Evolutionary conservation across 306 rosid genomes (phyloP).

Genomic region (Echinosophora koreensis): DNA sequence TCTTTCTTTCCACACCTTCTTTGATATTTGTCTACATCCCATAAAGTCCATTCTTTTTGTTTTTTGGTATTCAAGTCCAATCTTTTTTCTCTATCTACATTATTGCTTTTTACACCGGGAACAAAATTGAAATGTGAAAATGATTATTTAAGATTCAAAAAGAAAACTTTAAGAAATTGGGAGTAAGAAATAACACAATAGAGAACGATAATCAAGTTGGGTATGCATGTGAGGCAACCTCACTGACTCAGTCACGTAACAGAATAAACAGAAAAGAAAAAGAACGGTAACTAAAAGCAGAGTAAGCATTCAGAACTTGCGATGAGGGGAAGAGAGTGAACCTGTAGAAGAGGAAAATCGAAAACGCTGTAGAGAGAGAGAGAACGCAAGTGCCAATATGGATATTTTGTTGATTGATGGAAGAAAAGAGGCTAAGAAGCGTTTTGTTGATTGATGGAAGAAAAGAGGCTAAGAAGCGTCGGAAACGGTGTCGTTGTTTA

Average conservation of each 20-base stretch:
- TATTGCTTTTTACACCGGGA: background rate
- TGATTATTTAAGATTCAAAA: background rate
- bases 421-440: background rate
- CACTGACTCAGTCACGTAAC: background rate
- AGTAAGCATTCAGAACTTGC: background rate
- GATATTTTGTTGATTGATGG: background rate
- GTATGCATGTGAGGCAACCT: background rate
- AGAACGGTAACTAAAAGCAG: background rate
- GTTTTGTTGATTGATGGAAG: background rate
- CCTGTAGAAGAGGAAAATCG: conserved; percentile 1
- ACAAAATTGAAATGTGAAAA: background rate
- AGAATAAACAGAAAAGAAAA: background rate
- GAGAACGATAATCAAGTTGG: background rate
- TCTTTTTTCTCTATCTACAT: no score
- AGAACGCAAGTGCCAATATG: background rate
- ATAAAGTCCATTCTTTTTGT: no score
- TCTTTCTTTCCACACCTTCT: no score
- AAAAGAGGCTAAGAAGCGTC: background rate
- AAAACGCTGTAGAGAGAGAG: background rate
- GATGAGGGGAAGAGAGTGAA: background rate
- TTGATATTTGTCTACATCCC: no score
- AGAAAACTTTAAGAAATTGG: background rate
- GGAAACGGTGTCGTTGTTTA: conserved; percentile 18
- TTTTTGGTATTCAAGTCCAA: no score
- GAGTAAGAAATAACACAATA: background rate